These are phyloP conservation scores for Trametes versicolor DNA, from an alignment of 1,284 basidiomycete genomes.

Conservation along the genomic window DNA sequence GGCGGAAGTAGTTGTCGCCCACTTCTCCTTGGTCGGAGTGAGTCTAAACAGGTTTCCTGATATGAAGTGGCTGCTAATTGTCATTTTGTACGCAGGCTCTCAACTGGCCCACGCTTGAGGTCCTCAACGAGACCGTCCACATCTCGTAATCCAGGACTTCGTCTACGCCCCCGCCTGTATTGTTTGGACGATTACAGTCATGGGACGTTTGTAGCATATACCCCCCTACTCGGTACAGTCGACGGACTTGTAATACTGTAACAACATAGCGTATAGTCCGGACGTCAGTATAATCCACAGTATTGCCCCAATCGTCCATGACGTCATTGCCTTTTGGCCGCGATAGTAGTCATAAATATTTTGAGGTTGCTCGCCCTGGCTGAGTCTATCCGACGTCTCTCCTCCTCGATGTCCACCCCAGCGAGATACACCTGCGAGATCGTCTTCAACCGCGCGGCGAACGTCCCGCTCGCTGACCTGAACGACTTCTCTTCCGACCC, in stretches of 20 bases:
- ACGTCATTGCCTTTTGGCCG: background rate
- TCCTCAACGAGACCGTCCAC: constrained; percentile 23
- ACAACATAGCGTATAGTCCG: background rate
- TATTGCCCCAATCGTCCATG: background rate
- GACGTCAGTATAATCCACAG: background rate
- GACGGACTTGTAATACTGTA: background rate
- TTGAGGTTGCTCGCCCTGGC: too few species aligned
- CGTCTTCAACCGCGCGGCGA: constrained; percentile 50
- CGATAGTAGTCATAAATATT: background rate
- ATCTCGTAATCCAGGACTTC: constrained; percentile 1
- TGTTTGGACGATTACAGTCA: background rate
- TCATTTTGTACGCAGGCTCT: constrained; percentile 9
- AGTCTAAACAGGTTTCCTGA: background rate
- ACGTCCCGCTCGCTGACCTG: constrained; percentile 54
- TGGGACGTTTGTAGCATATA: background rate
- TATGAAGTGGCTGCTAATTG: background rate
- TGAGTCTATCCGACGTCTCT: background rate
- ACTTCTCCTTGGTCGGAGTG: constrained; percentile 34
- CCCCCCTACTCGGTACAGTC: background rate
- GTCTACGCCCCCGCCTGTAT: background rate
- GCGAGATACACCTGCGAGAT: constrained; percentile 50
- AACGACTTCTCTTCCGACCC: constrained; percentile 51
- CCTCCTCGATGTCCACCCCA: constrained; percentile 13
- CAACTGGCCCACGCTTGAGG: constrained; percentile 21
- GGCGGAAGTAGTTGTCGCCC: constrained; percentile 24